These are phyloP conservation scores for Clonostachys rhizophaga DNA, from an alignment of 2,329 filamentous ascomycete genomes.

Conservation along the genomic window DNA sequence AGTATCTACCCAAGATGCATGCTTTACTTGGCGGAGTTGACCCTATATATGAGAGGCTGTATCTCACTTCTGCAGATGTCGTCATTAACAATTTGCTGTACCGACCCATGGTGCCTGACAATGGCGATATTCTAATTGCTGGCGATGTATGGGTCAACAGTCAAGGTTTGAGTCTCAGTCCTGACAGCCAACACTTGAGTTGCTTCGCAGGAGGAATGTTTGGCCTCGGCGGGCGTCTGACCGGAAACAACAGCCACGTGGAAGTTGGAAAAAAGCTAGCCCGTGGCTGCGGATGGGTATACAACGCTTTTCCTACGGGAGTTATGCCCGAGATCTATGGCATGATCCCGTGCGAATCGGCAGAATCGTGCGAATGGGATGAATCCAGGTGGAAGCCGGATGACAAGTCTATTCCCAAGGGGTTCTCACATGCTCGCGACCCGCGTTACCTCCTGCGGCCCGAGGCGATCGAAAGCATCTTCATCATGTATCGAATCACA, in stretches of 20 bases:
- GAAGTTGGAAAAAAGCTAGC: constrained; percentile 42
- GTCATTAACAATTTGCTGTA: constrained; percentile 60
- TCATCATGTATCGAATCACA: constrained; percentile 71
- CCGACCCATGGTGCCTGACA: constrained; percentile 56
- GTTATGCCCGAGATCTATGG: constrained; percentile 55
- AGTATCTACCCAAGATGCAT: constrained; percentile 65
- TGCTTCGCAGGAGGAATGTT: constrained; percentile 69
- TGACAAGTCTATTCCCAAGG: constrained; percentile 33
- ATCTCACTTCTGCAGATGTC: constrained; percentile 43
- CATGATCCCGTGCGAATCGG: constrained; percentile 36
- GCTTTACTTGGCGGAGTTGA: constrained; percentile 58
- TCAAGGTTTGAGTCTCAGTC: constrained; percentile 7
- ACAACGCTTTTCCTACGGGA: constrained; percentile 45
- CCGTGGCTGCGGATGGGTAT: constrained; percentile 53
- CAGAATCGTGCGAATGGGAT: constrained; percentile 22
- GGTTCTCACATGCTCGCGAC: constrained; percentile 56
- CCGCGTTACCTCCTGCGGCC: constrained; percentile 43
- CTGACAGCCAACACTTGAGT: constrained; percentile 27
- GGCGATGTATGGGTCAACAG: constrained; percentile 38
- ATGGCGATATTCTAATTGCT: constrained; percentile 57
- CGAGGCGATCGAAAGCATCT: constrained; percentile 78
- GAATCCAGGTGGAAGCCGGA: constrained; percentile 16
- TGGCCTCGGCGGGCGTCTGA: constrained; percentile 56
- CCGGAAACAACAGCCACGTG: constrained; percentile 41
- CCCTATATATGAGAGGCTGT: constrained; percentile 28